A percentile compares a stretch with the other conserved stretches of the same genome.
These are phyloP conservation scores for Fusarium sororula DNA, from an alignment of 2,329 filamentous ascomycete species.

Conservation along the genomic window DNA sequence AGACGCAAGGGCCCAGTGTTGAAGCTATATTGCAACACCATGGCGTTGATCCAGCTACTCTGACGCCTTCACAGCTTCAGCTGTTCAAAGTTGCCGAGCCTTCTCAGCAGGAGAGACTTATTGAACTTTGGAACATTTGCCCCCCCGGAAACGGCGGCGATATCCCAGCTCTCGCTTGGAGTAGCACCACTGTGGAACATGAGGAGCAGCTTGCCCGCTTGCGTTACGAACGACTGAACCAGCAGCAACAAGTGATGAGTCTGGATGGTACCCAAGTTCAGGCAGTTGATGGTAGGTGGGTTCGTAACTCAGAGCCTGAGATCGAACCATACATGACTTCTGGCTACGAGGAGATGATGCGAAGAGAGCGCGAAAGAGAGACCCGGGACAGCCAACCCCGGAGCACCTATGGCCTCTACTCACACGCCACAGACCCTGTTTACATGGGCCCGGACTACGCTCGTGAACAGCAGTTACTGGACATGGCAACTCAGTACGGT, in stretches of 20 bases:
- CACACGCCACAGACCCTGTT: constrained; percentile 72
- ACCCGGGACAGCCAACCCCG: constrained; percentile 48
- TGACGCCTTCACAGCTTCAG: constrained; percentile 79
- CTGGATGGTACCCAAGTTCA: constrained; percentile 65
- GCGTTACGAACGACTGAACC: constrained; percentile 62
- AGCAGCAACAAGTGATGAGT: constrained; percentile 57
- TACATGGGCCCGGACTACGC: constrained; percentile 62
- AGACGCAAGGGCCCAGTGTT: constrained; percentile 58
- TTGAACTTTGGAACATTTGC: constrained; percentile 87
- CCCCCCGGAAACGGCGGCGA: constrained; percentile 69
- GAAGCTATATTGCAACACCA: constrained; percentile 70
- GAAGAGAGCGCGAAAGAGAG: constrained; percentile 66
- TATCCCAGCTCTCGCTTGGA: constrained; percentile 63
- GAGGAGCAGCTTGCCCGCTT: constrained; percentile 68
- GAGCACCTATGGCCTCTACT: constrained; percentile 61
- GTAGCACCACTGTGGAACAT: constrained; percentile 62
- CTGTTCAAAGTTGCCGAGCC: constrained; percentile 80
- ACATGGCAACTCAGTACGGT: constrained; percentile 76
- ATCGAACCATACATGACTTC: constrained; percentile 86
- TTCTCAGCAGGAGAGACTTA: constrained; percentile 75
- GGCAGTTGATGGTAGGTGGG: constrained; percentile 63
- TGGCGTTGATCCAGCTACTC: constrained; percentile 73
- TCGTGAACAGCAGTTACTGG: constrained; percentile 59
- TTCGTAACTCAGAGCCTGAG: constrained; percentile 51
- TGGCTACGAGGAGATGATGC: constrained; percentile 78